A percentile compares a stretch with the other conserved stretches of the same genome.
Evolutionary conservation across 495 filamentous ascomycete species (phyloP).

Genomic region (Neurospora terricola): DNA sequence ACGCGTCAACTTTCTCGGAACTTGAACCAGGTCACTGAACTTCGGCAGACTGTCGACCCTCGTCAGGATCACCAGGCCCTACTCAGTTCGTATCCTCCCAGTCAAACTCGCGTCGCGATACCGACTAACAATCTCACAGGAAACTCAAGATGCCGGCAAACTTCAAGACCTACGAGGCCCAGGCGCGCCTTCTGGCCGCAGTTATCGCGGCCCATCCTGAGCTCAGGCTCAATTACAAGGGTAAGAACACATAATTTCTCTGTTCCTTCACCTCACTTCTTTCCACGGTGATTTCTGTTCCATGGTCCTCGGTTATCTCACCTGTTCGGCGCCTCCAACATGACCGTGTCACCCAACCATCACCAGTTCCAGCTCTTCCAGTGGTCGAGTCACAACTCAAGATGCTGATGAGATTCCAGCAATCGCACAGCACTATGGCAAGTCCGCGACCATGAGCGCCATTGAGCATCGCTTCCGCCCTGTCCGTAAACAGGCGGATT

Average conservation of each 20-base stretch:
- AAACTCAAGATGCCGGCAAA: conserved; percentile 27
- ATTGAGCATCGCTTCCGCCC: conserved; percentile 38
- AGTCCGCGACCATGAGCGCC: conserved; percentile 22
- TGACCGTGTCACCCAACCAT: not conserved
- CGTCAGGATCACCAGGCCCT: too few relatives aligned
- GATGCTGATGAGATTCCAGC: conserved; percentile 13
- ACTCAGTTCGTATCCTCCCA: not conserved
- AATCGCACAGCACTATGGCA: conserved; percentile 23
- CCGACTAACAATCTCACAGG: not conserved
- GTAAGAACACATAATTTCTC: conserved; percentile 25
- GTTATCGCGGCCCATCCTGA: conserved; percentile 36
- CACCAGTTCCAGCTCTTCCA: not conserved
- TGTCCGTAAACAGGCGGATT: conserved; percentile 23
- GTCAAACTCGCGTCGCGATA: not conserved
- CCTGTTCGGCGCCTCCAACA: not conserved
- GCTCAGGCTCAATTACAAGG: conserved; percentile 36
- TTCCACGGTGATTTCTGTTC: conserved; percentile 6
- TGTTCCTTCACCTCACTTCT: not conserved
- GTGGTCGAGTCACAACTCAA: conserved; percentile 1
- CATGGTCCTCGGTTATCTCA: not conserved
- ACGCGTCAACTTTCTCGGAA: not conserved
- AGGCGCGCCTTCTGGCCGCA: conserved; percentile 39
- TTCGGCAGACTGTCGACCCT: not conserved
- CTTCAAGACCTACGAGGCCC: conserved; percentile 39
- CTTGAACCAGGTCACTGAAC: not conserved